Conservation (phyloP, 2,329 filamentous ascomycete species). For the Xylariaceae sp. region DNA sequence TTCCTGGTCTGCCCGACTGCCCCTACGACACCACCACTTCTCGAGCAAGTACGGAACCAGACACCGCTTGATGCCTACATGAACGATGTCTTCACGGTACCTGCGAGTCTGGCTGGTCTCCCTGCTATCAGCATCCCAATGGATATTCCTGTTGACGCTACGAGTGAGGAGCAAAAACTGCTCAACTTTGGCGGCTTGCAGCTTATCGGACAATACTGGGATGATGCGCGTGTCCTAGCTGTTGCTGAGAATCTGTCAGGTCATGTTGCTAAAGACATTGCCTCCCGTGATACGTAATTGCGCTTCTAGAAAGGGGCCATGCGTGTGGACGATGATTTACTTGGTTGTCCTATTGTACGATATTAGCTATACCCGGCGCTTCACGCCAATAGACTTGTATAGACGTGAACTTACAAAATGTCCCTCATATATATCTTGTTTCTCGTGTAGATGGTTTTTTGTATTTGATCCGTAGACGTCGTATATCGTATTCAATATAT, state of each 20-base stretch:
- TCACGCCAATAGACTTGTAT: background rate
- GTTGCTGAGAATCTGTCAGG: constrained; percentile 43
- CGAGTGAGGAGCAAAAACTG: constrained; percentile 32
- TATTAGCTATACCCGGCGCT: constrained; percentile 15
- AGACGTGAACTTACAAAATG: constrained; percentile 8
- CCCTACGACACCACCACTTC: constrained; percentile 64
- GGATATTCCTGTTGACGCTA: constrained; percentile 32
- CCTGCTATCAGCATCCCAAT: constrained; percentile 82
- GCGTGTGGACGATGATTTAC: background rate
- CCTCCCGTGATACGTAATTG: background rate
- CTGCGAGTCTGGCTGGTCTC: constrained; percentile 84
- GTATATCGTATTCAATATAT: background rate
- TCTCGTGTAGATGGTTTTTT: background rate
- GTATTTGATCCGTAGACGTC: background rate
- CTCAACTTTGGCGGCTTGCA: constrained; percentile 58
- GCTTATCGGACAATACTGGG: constrained; percentile 75
- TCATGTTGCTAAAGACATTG: constrained; percentile 12
- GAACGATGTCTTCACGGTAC: constrained; percentile 94
- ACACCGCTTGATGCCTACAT: constrained; percentile 70
- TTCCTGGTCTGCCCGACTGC: constrained; percentile 84
- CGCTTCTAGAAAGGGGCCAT: background rate
- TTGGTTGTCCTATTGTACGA: constrained; percentile 1
- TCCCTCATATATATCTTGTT: background rate
- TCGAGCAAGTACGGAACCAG: constrained; percentile 53
- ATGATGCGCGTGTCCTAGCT: constrained; percentile 59